Evolutionary conservation across 169 alveolate species (phyloP), one percentile per base, ranked within the genome.

Genomic region (Plasmodium inui): DNA sequence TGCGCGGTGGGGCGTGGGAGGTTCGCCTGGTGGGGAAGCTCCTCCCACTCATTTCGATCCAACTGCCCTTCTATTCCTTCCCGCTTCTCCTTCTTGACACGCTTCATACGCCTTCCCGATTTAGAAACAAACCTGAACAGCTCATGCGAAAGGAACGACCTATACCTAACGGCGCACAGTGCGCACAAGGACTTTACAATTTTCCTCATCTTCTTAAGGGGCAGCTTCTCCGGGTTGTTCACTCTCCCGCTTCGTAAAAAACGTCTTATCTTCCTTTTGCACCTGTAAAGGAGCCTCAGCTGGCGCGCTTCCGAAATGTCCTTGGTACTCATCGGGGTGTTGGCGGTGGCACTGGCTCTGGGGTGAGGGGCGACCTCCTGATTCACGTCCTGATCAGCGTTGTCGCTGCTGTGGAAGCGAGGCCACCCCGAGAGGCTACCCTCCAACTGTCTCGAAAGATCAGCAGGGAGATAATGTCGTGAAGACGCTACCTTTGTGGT

Each of bases 191-290:
- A 71, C 30, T 37, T 34, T 9, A 32, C 53, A n/a, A 70, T 84
- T 71, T 84, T 84, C 8, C 83, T 71, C 19, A 84, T 84, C 53
- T 84, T 84, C 53, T 50, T 71, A 46, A 34, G 32, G 46, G 55
- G 19, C 30, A 28, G 28, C 39, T 34, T 84, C 2, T n/a, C 74
- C 32, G 9, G 44, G 3, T 67, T 26, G 30, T 26, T 34, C n/a
- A 14, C 30, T 39, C 34, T 44, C 14, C n/a, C 14, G 1, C 32
- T 71, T 39, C 83, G 34, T 44, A 84, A 71, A 14, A 34, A 71
- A 41, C n/a, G 71, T 32, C 34, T 30, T 10, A 70, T 17, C 34
- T 28, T 28, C 17, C 41, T 84, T 44, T 19, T 34, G 55, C 3
- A 44, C 32, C 72, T 71, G 78, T 26, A 32, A 71, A 84, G 41